Evolutionary conservation across 139 green algal genomes (phyloP).

Genomic region (Micractinium conductrix): DNA sequence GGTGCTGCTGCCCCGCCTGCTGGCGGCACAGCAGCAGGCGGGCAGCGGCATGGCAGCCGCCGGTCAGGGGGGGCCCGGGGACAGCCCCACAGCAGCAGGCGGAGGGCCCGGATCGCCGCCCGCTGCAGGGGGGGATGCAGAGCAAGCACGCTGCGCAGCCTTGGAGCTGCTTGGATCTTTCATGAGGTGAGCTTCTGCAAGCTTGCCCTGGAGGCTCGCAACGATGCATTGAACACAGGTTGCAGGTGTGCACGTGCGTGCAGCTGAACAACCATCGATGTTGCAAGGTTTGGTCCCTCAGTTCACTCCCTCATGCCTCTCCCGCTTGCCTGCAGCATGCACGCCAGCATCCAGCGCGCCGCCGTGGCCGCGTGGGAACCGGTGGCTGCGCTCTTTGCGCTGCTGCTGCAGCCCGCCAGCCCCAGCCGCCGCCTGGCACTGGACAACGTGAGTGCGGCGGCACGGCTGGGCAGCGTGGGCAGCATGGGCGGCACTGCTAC

Average conservation of each 20-base stretch:
- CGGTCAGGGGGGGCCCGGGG: neutral
- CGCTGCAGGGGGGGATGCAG: neutral
- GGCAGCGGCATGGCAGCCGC: neutral
- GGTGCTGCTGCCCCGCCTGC: constrained; percentile 15
- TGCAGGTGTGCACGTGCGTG: too few relatives aligned
- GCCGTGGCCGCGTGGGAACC: constrained; percentile 37
- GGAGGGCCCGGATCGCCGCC: neutral
- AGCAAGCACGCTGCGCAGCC: constrained; percentile 40
- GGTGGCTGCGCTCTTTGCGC: constrained; percentile 38
- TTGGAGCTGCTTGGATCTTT: constrained; percentile 43
- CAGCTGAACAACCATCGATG: too few relatives aligned
- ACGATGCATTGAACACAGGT: too few relatives aligned
- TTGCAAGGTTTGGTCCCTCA: too few relatives aligned
- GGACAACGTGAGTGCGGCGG: constrained; percentile 38
- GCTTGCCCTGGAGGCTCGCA: too few relatives aligned
- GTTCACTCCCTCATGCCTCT: too few relatives aligned
- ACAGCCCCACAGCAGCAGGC: neutral
- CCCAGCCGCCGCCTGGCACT: constrained; percentile 32
- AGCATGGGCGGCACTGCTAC: neutral
- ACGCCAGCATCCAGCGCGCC: constrained; percentile 21
- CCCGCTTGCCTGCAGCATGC: constrained; percentile 1
- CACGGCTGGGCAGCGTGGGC: neutral
- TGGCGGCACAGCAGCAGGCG: neutral
- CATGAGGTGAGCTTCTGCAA: constrained; percentile 19
- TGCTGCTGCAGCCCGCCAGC: constrained; percentile 39